Evolutionary conservation across 768 basidiomycete genomes (phyloP).

Genomic region (Suillus weaverae): DNA sequence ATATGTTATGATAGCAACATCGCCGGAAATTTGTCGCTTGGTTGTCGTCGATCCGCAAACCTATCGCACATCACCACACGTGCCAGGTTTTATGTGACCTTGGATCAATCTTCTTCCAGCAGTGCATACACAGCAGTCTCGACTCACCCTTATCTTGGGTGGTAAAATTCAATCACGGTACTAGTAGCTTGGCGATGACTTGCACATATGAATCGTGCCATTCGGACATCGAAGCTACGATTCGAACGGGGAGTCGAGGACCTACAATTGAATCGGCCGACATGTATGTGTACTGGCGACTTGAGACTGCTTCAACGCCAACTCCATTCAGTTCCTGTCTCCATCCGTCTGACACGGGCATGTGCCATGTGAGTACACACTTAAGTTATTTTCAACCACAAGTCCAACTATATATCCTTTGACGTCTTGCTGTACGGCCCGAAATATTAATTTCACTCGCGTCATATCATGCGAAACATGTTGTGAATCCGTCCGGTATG

Average conservation of each 20-base stretch:
- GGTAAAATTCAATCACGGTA: no score
- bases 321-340: not conserved
- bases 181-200: not conserved
- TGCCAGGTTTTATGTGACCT: not conserved
- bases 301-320: not conserved
- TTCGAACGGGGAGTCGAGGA: not conserved
- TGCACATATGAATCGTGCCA: not conserved
- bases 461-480: not conserved
- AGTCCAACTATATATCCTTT: not conserved
- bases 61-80: not conserved
- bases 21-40: not conserved
- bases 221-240: not conserved
- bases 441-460: not conserved
- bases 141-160: not conserved
- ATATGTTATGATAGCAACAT: not conserved
- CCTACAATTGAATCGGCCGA: not conserved
- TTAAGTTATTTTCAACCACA: not conserved
- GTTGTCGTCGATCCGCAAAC: not conserved
- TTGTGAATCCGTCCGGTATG: not conserved
- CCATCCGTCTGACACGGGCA: not conserved
- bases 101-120: not conserved
- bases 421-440: not conserved
- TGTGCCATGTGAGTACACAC: not conserved
- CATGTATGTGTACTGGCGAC: not conserved
- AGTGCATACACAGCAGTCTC: not conserved